A percentile compares a stretch with the other conserved stretches of the same genome.
These are phyloP conservation scores for Sphaerulina populicola DNA, from an alignment of 2,329 filamentous ascomycete genomes.

Conservation along the genomic window DNA sequence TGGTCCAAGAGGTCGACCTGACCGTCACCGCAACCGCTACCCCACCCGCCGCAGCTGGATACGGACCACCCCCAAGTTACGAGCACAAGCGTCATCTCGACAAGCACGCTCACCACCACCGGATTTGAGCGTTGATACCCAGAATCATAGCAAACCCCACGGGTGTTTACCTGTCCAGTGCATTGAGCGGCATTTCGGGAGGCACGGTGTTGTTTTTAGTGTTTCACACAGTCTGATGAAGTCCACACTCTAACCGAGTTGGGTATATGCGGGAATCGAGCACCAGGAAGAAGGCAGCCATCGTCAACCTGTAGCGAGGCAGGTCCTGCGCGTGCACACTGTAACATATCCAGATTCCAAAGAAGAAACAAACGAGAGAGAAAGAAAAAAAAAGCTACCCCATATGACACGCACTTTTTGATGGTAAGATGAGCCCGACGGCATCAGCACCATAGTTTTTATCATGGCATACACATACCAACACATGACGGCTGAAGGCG, in stretches of 20 bases:
- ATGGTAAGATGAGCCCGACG: constrained; percentile 18
- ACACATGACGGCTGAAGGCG: not conserved
- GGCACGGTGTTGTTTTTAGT: constrained; percentile 8
- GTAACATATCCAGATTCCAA: constrained; percentile 9
- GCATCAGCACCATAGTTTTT: constrained; percentile 8
- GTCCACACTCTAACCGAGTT: not conserved
- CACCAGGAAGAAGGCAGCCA: constrained; percentile 1
- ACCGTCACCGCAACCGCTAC: constrained; percentile 36
- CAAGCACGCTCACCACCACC: constrained; percentile 24
- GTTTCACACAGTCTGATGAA: not conserved
- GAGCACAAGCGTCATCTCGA: constrained; percentile 28
- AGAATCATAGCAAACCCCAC: not conserved
- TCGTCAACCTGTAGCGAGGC: constrained; percentile 1
- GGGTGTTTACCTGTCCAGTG: constrained; percentile 8
- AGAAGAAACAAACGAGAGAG: not conserved
- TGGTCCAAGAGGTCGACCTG: constrained; percentile 38
- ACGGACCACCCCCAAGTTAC: constrained; percentile 11
- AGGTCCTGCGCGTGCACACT: constrained; percentile 4
- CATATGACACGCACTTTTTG: constrained; percentile 8
- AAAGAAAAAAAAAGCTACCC: not conserved
- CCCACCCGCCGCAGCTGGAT: constrained; percentile 22
- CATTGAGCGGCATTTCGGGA: constrained; percentile 3
- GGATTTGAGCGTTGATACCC: constrained; percentile 1
- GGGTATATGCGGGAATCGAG: constrained; percentile 4
- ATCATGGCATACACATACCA: not conserved